Evolutionary conservation across 2,329 filamentous ascomycete species (phyloP), one percentile per base, ranked within the genome.

Genomic region (Stagonosporopsis chrysanthemi): DNA sequence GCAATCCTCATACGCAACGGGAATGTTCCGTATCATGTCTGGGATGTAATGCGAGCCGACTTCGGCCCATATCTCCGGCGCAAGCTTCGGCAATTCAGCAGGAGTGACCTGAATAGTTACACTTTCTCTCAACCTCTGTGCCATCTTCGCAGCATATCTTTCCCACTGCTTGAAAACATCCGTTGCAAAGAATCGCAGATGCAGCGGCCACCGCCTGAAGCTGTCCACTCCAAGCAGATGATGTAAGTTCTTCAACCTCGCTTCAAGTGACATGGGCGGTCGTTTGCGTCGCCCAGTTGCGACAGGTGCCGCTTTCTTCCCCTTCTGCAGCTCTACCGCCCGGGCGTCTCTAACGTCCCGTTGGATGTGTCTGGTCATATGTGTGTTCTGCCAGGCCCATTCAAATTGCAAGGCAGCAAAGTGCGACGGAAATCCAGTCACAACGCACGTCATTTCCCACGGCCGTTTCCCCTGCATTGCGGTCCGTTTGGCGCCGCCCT

Each of bases 351-450:
- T 65, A 39, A 74, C 66, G 28, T 72, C 62, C 36, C 63, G 60
- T 42, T 89, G 84, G 55, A 97, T 92, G 72, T 96, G 92, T 31
- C 89, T 81, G 5, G 93, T 93, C 31, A 89, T 75, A 71, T 95
- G 90, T 1, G 92, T 86, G 72, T 98, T 92, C 64, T 91, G 91
- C 82, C 96, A 89, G 36, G 94, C 93, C 94, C 94, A 97, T 90
- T 98, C 94, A 72, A 99, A 98, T 71, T 98, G 94, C 62, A 99
- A 79, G 0, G 95, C 95, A 0, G 91, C 92, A 33, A 94, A 86
- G 69, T 89, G 89, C 64, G 90, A 94, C 0, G 91, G 92, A 64
- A 99, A 99, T 0, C 94, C 94, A 6, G 90, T 90, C 1, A 98
- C 90, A 6, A 97, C 81, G 38, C 87, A 88, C 2, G 91, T 85